phyloP scores from a whole-genome alignment of 805 yeast species.

The Yarrowia deformans region DNA sequence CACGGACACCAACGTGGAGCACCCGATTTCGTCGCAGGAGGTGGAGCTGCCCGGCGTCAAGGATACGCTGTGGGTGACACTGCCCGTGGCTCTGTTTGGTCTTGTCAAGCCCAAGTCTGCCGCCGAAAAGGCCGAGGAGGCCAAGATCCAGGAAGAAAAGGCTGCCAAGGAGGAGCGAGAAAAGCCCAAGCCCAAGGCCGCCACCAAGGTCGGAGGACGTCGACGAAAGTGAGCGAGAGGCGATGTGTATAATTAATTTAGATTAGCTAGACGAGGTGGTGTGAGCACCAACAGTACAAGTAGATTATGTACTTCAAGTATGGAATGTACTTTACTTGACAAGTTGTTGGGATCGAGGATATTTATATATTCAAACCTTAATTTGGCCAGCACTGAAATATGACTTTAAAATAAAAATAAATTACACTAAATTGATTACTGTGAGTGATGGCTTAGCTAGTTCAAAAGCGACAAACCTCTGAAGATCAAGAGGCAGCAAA shows the following conservation, averaged over 20 bases:
- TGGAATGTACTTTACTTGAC: too few relatives aligned
- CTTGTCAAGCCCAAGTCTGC: conserved; percentile 42
- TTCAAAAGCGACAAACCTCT: too few relatives aligned
- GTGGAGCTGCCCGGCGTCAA: conserved; percentile 49
- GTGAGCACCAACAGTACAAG: too few relatives aligned
- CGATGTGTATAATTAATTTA: neutral
- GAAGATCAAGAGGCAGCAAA: too few relatives aligned
- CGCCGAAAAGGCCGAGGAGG: conserved; percentile 30
- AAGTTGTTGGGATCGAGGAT: too few relatives aligned
- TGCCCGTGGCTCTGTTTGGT: conserved; percentile 44
- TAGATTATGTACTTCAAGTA: too few relatives aligned
- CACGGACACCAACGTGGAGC: conserved; percentile 47
- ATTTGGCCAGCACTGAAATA: too few relatives aligned
- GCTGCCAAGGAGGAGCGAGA: conserved; percentile 38
- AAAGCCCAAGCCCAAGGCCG: conserved; percentile 42
- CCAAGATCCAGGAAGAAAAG: neutral
- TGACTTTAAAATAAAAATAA: too few relatives aligned
- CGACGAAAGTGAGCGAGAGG: conserved; percentile 35
- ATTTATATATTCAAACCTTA: too few relatives aligned
- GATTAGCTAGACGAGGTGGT: too few relatives aligned
- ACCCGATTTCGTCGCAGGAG: conserved; percentile 46
- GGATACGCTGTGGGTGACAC: conserved; percentile 48
- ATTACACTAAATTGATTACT: too few relatives aligned
- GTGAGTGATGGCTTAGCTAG: too few relatives aligned
- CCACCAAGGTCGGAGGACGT: conserved; percentile 42